These are phyloP conservation scores for Santalum album DNA, from an alignment of 164 flowering plant genomes.

Conservation along the genomic window DNA sequence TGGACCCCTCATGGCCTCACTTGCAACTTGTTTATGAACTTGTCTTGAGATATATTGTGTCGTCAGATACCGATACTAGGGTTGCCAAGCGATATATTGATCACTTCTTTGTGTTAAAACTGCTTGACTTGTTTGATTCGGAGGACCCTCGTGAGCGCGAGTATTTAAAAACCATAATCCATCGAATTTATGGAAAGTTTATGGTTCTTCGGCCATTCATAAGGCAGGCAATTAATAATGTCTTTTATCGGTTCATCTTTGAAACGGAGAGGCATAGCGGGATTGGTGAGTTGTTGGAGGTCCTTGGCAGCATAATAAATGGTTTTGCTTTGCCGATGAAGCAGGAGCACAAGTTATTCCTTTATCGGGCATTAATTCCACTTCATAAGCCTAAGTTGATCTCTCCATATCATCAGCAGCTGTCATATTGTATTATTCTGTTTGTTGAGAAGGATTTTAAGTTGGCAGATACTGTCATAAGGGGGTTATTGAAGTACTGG, in stretches of 20 bases:
- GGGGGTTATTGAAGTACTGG: constrained; percentile 44
- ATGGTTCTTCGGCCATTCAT: constrained; percentile 42
- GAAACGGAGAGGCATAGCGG: constrained; percentile 39
- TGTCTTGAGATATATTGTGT: constrained; percentile 27
- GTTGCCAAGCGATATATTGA: constrained; percentile 32
- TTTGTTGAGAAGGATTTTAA: constrained; percentile 38
- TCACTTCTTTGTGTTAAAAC: constrained; percentile 30
- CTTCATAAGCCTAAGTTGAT: constrained; percentile 36
- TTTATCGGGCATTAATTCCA: constrained; percentile 33
- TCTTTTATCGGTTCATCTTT: constrained; percentile 33
- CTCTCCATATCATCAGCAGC: constrained; percentile 29
- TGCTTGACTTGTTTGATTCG: constrained; percentile 33
- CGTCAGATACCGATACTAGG: constrained; percentile 32
- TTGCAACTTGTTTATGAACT: constrained; percentile 35
- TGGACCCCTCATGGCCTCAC: constrained; percentile 36
- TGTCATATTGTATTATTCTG: constrained; percentile 33
- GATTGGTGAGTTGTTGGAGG: constrained; percentile 35
- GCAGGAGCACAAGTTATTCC: constrained; percentile 41
- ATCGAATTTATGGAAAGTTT: constrained; percentile 36
- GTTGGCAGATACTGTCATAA: constrained; percentile 30
- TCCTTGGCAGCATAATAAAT: constrained; percentile 39
- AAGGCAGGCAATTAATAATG: constrained; percentile 32
- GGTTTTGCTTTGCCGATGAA: constrained; percentile 44
- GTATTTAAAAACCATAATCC: constrained; percentile 30
- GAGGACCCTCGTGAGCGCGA: constrained; percentile 41